Evolutionary conservation across 208 protist species (phyloP), one percentile per base, ranked within the genome.

Genomic region (Trypanosomatidae sp.): DNA sequence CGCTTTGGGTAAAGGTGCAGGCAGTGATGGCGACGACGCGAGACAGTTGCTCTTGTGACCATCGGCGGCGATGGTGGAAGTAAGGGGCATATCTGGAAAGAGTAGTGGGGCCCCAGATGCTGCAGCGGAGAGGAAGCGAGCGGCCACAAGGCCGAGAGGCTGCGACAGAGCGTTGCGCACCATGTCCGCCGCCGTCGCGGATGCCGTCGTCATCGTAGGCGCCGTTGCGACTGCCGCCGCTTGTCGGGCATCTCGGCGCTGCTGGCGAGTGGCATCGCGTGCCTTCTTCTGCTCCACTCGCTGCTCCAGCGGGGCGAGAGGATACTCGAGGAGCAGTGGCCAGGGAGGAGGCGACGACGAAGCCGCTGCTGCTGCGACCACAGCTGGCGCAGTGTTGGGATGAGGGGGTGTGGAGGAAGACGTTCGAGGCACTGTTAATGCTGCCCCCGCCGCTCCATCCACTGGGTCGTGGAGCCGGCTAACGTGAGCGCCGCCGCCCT

Each of bases 101-200:
- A 77, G 55, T 2, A 65, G 66, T 8, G 77, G 62, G 4, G 73
- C 59, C 25, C 67, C 64, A 13, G 67, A 64, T 6, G 72, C 69
- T 41, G 72, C 72, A 0, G 71, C 77, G 7, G 66, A 74, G 22
- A 82, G 72, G 30, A 82, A 22, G 28, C 73, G 71, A 50, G 73
- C 72, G 0, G 77, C 77, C 56, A 82, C 72, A 5, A 46, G 68
- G 6, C 76, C 76, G 13, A 80, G 64, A 3, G 77, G 72, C 53
- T 82, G 68, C 25, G 67, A 60, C 33, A 74, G 52, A 1, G 68
- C 62, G 46, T 56, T 76, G 25, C 77, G 67, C 67, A 81, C 68
- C 28, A 76, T 62, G 25, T 81, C 62, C 0, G 72, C 71, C 12
- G 70, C 71, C 71, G 64, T 69, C 12, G 69, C 30, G 4, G 69